Conservation (phyloP, 2,329 filamentous ascomycete genomes). For the Penicillium thymicola region DNA sequence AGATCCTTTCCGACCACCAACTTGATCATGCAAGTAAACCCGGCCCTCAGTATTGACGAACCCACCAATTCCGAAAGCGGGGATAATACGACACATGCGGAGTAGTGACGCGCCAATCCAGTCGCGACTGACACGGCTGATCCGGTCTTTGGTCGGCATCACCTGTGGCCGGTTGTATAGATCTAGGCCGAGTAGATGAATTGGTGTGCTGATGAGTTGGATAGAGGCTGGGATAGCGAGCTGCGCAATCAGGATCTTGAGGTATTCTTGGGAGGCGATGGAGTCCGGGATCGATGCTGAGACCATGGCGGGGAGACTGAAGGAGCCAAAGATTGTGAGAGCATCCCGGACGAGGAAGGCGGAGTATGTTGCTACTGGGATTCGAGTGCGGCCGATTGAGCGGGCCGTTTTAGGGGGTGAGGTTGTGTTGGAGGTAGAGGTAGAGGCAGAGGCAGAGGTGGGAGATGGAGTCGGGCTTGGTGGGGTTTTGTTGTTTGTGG, state of each 20-base stretch:
- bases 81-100: conserved; percentile 76
- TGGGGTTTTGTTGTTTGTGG: conserved; percentile 5
- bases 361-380: conserved; percentile 48
- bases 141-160: conserved; percentile 55
- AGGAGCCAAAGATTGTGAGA: conserved; percentile 68
- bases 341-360: conserved; percentile 79
- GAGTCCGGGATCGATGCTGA: conserved; percentile 60
- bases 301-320: conserved; percentile 32
- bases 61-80: conserved; percentile 82
- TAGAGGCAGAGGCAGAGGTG: not conserved
- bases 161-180: conserved; percentile 67
- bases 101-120: conserved; percentile 72
- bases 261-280: conserved; percentile 73
- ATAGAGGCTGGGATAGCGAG: conserved; percentile 74
- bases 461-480: conserved; percentile 5
- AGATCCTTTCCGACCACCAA: conserved; percentile 19
- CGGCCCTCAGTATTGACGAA: conserved; percentile 65
- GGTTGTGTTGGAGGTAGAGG: conserved; percentile 13
- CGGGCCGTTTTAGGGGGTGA: conserved; percentile 23
- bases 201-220: conserved; percentile 73
- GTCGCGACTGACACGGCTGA: conserved; percentile 63
- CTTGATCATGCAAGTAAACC: conserved; percentile 30
- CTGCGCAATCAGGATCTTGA: conserved; percentile 82
- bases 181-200: conserved; percentile 80
- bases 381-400: conserved; percentile 28